Base-by-base conservation (phyloP, 768 basidiomycete species). In the Multifurca ochricompacta region DNA sequence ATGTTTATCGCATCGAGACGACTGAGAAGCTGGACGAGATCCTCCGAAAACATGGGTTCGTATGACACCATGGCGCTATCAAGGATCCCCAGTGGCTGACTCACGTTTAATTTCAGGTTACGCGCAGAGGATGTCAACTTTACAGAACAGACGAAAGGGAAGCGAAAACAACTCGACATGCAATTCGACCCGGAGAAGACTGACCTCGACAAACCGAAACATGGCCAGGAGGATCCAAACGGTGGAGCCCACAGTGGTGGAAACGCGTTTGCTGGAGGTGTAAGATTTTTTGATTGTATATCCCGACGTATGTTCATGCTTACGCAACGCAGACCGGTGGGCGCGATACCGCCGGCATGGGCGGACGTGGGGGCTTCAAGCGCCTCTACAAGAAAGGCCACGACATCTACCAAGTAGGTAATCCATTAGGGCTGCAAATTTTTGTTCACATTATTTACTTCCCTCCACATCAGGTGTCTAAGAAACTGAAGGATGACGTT, bases 351-450 rank as follows among this genome's bases (percentile, higher is more conserved):
- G 83, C 82, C 7, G 83, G 83, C 1, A 67, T 83, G 57, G 83
- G 83, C 2, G 83, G 83, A 4, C 70, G 74, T n/a, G 83, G 82
- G 10, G 82, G 82, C 0, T 83, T 82, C 64, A 84, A 81, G 67
- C 77, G 83, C 11, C 63, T 82, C 0, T 81, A 75, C 65, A 45
- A 21, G 44, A 81, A 80, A 59, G 79, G 78, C 11, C 81, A 82
- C 10, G 73, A 82, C 53, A 80, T 84, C 56, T 78, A 82, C 45
- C 82, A 84, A 69, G 80, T 77, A 18, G 13, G 40, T n/a, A n/a
- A n/a, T n/a, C n/a, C n/a, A n/a, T n/a, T n/a, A n/a, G 6, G 6
- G 30, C 60, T 28, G 28, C 14, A 16, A 14, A 6, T 28, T 8
- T 16, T 45, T 45, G 3, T 3, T 4, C 10, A 5, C 7, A 6